Evolutionary conservation across 495 filamentous ascomycete species (phyloP).

Genomic region (Aspergillus biplanus): DNA sequence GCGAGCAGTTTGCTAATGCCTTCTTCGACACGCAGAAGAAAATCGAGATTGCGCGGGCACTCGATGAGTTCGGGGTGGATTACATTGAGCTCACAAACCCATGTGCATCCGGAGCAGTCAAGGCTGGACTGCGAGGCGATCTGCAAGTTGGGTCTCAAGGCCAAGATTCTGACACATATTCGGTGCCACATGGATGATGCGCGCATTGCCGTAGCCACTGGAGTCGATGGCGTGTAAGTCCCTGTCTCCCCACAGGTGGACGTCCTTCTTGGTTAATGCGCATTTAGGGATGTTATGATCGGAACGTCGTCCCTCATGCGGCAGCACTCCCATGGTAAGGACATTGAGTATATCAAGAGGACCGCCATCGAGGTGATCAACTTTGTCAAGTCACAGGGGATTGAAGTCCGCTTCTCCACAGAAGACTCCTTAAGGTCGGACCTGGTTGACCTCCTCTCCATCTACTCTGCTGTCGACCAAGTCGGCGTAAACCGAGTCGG

Average conservation of each 20-base stretch:
- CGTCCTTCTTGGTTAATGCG: no score
- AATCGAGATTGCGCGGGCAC: constrained; percentile 72
- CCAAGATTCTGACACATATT: constrained; percentile 72
- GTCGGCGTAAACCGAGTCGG: constrained; percentile 80
- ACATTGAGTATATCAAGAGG: constrained; percentile 88
- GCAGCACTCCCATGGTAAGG: constrained; percentile 88
- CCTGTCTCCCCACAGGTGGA: constrained; percentile 38
- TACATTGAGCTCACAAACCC: constrained; percentile 80
- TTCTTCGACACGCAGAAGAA: constrained; percentile 90
- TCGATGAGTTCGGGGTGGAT: constrained; percentile 90
- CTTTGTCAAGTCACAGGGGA: constrained; percentile 85
- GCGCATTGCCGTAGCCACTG: constrained; percentile 82
- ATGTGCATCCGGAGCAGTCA: constrained; percentile 80
- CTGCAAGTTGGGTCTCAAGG: constrained; percentile 87
- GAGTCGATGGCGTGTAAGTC: constrained; percentile 67
- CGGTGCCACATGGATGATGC: constrained; percentile 95
- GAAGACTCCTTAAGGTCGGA: constrained; percentile 85
- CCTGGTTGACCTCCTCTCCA: constrained; percentile 72
- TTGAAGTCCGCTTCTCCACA: constrained; percentile 77
- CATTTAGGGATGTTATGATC: no score
- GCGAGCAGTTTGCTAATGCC: constrained; percentile 87
- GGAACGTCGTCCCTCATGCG: no score
- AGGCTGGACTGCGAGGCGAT: constrained; percentile 79
- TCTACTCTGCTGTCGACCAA: constrained; percentile 78
- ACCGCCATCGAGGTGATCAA: constrained; percentile 89